These are phyloP conservation scores for Ogataea ganodermae DNA, from an alignment of 805 yeast genomes.

Conservation along the genomic window DNA sequence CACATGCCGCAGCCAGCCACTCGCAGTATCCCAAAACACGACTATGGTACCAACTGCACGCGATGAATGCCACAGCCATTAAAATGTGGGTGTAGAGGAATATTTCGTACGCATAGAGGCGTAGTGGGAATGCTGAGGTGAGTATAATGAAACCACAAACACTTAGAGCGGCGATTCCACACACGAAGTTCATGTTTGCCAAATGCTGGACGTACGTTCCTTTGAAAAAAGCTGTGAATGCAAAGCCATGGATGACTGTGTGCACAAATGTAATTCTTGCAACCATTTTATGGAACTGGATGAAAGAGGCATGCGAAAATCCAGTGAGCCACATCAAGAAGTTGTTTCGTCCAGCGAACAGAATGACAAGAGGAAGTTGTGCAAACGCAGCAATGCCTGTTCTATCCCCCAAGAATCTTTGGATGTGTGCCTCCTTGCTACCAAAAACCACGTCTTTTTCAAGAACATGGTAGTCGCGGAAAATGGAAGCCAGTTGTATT, in stretches of 20 bases:
- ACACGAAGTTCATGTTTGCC: slow-evolving; percentile 20
- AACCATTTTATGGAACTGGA: slow-evolving; percentile 66
- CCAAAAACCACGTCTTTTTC: slow-evolving; percentile 27
- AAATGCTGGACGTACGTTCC: slow-evolving; percentile 10
- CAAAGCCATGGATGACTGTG: slow-evolving; percentile 37
- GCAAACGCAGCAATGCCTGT: slow-evolving; percentile 45
- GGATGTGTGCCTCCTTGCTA: slow-evolving; percentile 39
- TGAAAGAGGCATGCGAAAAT: slow-evolving; percentile 43
- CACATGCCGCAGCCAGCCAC: slow-evolving; percentile 41
- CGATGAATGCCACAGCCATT: slow-evolving; percentile 54
- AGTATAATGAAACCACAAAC: slow-evolving; percentile 45
- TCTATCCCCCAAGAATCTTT: slow-evolving; percentile 34
- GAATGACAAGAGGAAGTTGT: slow-evolving; percentile 41
- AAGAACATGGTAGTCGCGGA: slow-evolving; percentile 18
- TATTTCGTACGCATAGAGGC: slow-evolving; percentile 58
- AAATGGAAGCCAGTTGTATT: slow-evolving; percentile 27
- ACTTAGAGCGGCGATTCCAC: slow-evolving; percentile 45
- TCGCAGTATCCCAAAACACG: slow-evolving; percentile 35
- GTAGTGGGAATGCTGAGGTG: slow-evolving; percentile 51
- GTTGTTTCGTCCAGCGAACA: slow-evolving; percentile 52
- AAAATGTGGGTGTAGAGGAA: slow-evolving; percentile 59
- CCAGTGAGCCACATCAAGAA: slow-evolving; percentile 46
- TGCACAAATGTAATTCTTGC: slow-evolving; percentile 44
- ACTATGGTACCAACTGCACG: slow-evolving; percentile 62
- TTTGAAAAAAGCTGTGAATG: slow-evolving; percentile 28